Evolutionary conservation across 352 stramenopile species (phyloP).

Genomic region (Phytophthora sojae): DNA sequence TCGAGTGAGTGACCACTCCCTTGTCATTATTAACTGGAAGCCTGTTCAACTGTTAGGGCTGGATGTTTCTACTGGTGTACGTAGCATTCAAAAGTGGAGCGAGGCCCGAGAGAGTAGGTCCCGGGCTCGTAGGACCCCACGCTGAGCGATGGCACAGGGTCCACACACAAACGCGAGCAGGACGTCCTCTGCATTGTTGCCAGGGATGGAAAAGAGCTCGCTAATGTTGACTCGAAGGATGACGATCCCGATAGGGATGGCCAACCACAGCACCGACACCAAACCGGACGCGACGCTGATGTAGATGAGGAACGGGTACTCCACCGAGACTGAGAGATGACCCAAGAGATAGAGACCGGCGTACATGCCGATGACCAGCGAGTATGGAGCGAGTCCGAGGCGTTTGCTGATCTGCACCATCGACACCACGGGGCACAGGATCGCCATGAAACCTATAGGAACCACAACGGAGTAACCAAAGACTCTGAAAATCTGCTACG

Average conservation of each 20-base stretch:
- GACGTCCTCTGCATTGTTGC: slow-evolving; percentile 38
- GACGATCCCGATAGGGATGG: slow-evolving; percentile 12
- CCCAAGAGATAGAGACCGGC: slow-evolving; percentile 13
- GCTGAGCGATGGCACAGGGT: slow-evolving; percentile 51
- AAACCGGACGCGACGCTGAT: slow-evolving; percentile 6
- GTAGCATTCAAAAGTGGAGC: slow-evolving; percentile 26
- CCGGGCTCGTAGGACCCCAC: slow-evolving; percentile 40
- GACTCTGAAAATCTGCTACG: too few species aligned
- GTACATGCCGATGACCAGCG: slow-evolving; percentile 18
- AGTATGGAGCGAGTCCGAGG: slow-evolving; percentile 35
- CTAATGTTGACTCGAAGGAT: slow-evolving; percentile 49
- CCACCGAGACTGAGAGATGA: slow-evolving; percentile 9
- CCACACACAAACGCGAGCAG: slow-evolving; percentile 44
- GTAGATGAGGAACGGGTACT: slow-evolving; percentile 1
- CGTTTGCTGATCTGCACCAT: slow-evolving; percentile 37
- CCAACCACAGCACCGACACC: background rate
- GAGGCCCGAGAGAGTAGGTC: slow-evolving; percentile 37
- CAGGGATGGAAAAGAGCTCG: slow-evolving; percentile 50
- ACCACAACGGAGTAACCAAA: background rate
- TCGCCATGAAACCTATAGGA: too few species aligned
- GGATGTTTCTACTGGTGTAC: background rate
- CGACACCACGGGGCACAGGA: slow-evolving; percentile 37
- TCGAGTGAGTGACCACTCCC: background rate
- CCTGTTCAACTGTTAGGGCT: slow-evolving; percentile 2
- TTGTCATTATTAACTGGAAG: background rate